phyloP scores from a whole-genome alignment of 1,139 yeast species.

The Scheffersomyces parashehatae region DNA sequence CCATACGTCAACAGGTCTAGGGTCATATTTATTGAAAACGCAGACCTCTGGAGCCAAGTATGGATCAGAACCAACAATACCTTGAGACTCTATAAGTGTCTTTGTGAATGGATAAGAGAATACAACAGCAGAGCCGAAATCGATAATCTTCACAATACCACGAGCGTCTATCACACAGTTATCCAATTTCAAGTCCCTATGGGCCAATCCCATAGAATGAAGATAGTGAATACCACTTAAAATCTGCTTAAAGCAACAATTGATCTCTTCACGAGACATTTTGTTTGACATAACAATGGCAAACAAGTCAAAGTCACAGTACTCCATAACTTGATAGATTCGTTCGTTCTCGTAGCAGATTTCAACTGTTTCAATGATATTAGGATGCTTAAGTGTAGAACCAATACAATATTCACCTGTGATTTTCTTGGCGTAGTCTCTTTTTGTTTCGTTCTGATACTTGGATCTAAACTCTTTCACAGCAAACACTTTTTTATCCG shows the following conservation, averaged over 20 bases:
- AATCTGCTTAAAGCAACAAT: conserved; percentile 88
- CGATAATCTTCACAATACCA: conserved; percentile 88
- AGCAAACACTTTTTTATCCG: conserved; percentile 78
- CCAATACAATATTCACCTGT: conserved; percentile 97
- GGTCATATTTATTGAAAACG: conserved; percentile 78
- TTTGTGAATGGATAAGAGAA: conserved; percentile 88
- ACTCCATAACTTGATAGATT: conserved; percentile 91
- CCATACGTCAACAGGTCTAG: conserved; percentile 95
- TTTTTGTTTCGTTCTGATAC: conserved; percentile 70
- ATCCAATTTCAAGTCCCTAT: conserved; percentile 88
- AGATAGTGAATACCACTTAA: conserved; percentile 79
- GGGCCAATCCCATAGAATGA: conserved; percentile 87
- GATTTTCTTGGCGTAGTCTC: conserved; percentile 91
- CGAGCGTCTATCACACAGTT: conserved; percentile 85
- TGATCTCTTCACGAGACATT: conserved; percentile 82
- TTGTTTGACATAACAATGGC: conserved; percentile 95
- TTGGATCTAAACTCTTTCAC: conserved; percentile 88
- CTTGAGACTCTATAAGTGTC: conserved; percentile 77
- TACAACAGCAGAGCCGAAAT: conserved; percentile 93
- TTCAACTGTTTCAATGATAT: conserved; percentile 88
- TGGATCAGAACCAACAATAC: conserved; percentile 93
- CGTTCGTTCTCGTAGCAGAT: conserved; percentile 87
- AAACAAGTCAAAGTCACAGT: conserved; percentile 88
- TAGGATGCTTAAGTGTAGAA: conserved; percentile 84
- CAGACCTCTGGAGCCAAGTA: conserved; percentile 94